A percentile compares a stretch with the other conserved stretches of the same genome.
These are phyloP conservation scores for Penicillium capsulatum DNA, from an alignment of 2,329 filamentous ascomycete species.

Conservation along the genomic window DNA sequence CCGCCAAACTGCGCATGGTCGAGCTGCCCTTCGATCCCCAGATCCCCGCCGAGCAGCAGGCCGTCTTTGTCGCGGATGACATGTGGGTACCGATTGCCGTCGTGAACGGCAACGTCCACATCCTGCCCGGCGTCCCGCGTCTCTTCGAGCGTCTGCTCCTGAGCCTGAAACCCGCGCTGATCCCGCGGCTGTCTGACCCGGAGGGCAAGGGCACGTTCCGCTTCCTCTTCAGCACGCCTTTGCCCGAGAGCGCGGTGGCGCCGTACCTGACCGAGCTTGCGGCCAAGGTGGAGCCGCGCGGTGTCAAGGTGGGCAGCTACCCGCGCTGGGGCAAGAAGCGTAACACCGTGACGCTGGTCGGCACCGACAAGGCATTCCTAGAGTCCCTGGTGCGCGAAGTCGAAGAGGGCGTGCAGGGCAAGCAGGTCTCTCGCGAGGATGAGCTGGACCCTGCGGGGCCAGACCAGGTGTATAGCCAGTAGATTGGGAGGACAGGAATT, in stretches of 20 bases:
- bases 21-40: constrained; percentile 71
- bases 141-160: constrained; percentile 78
- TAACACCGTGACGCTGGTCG: constrained; percentile 88
- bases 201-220: constrained; percentile 76
- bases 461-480: constrained; percentile 23
- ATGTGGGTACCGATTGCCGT: constrained; percentile 88
- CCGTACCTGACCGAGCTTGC: constrained; percentile 77
- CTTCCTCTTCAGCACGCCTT: constrained; percentile 78
- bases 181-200: constrained; percentile 70
- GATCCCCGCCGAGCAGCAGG: constrained; percentile 64
- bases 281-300: constrained; percentile 64
- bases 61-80: constrained; percentile 72
- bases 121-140: constrained; percentile 82
- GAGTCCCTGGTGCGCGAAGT: constrained; percentile 77
- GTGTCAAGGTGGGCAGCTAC: constrained; percentile 93
- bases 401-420: constrained; percentile 68
- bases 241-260: constrained; percentile 81
- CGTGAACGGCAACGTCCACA: constrained; percentile 90
- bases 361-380: constrained; percentile 68
- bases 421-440: constrained; percentile 65
- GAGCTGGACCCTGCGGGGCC: constrained; percentile 56
- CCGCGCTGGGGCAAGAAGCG: constrained; percentile 81
- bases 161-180: constrained; percentile 65
- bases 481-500: background rate
- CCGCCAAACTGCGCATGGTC: constrained; percentile 86